A percentile compares a stretch with the other conserved stretches of the same genome.
Conservation (phyloP, 2,329 filamentous ascomycete species). For the Arthrobotrys entomopaga region DNA sequence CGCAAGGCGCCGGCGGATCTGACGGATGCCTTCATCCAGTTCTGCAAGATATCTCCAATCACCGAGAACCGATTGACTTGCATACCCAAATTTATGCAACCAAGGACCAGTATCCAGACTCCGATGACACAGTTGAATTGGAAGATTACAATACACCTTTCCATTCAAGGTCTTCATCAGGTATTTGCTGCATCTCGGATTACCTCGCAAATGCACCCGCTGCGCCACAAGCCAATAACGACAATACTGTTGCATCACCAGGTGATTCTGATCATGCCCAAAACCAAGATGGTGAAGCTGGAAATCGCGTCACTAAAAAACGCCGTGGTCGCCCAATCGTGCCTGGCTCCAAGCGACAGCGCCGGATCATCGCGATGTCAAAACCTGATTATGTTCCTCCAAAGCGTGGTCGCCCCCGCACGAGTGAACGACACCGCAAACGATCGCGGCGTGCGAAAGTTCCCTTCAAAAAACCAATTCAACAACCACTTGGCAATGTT, state of each 20-base stretch:
- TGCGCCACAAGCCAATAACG: neutral
- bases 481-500: neutral
- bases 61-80: neutral
- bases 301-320: constrained; percentile 13
- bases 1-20: neutral
- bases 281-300: neutral
- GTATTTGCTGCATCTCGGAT: neutral
- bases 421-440: constrained; percentile 41
- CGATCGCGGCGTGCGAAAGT: constrained; percentile 25
- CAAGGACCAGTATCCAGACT: constrained; percentile 5
- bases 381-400: constrained; percentile 51
- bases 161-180: neutral
- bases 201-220: constrained; percentile 11
- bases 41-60: neutral
- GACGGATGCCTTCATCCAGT: neutral
- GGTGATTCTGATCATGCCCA: neutral
- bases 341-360: constrained; percentile 46
- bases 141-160: constrained; percentile 21
- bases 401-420: constrained; percentile 47
- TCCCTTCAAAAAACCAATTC: neutral
- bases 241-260: neutral
- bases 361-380: constrained; percentile 47
- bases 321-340: constrained; percentile 50
- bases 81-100: neutral
- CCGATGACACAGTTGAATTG: constrained; percentile 43